phyloP scores from a whole-genome alignment of 2,329 filamentous ascomycete genomes.

The Colletotrichum somersetense region DNA sequence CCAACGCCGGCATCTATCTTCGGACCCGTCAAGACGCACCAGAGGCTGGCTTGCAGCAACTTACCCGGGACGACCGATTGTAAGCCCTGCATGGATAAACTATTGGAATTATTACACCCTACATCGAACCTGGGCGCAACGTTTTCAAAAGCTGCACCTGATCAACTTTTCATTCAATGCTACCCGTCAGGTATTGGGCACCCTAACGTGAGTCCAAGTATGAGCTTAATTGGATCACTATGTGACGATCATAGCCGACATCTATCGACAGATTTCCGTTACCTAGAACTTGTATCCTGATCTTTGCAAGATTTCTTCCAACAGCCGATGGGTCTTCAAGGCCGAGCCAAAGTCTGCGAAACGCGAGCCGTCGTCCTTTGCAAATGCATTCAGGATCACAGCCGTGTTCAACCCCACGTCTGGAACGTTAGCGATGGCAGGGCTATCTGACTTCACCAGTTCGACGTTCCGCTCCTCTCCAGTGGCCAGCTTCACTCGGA shows the following conservation, averaged over 20 bases:
- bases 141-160: no score
- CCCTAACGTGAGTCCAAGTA: background rate
- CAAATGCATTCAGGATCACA: slow-evolving; percentile 44
- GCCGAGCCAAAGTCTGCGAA: slow-evolving; percentile 45
- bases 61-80: background rate
- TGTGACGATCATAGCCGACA: background rate
- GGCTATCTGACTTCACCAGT: slow-evolving; percentile 35
- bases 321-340: slow-evolving; percentile 43
- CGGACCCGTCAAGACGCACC: no score
- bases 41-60: background rate
- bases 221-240: background rate
- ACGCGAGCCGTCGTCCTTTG: slow-evolving; percentile 39
- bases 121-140: no score
- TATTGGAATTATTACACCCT: no score
- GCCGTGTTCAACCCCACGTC: slow-evolving; percentile 42
- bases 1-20: no score
- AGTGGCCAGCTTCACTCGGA: slow-evolving; percentile 42
- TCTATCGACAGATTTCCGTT: background rate
- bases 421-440: slow-evolving; percentile 31
- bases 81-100: no score
- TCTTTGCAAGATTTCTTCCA: slow-evolving; percentile 44
- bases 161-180: no score
- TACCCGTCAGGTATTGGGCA: no score
- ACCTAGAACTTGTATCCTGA: background rate
- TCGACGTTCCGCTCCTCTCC: slow-evolving; percentile 30